Evolutionary conservation across 495 filamentous ascomycete genomes (phyloP).

Genomic region (Tuber magnatum): DNA sequence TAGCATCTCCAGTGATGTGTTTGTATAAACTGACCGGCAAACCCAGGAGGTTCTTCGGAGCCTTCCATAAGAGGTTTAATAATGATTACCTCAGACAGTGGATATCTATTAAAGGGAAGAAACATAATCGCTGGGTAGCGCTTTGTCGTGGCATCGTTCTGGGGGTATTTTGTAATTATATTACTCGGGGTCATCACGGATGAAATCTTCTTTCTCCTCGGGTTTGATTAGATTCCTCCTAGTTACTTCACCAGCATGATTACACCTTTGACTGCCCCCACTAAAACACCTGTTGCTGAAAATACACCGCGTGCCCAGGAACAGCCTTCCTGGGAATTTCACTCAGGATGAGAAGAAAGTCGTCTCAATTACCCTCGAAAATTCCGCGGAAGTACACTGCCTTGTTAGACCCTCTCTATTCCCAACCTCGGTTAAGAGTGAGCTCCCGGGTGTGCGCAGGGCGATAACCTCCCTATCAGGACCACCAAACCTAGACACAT

Average conservation of each 20-base stretch:
- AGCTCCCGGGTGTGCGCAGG: background rate
- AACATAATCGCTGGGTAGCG: background rate
- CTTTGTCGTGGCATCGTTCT: background rate
- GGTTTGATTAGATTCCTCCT: background rate
- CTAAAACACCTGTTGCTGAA: background rate
- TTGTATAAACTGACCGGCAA: background rate
- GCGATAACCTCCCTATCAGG: background rate
- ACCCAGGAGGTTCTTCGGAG: background rate
- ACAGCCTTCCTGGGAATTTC: background rate
- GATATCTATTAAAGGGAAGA: background rate
- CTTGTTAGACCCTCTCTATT: background rate
- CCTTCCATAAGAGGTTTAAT: background rate
- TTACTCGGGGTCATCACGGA: background rate
- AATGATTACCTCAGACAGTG: background rate
- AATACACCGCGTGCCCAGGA: background rate
- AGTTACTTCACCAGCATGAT: background rate
- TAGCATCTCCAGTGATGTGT: background rate
- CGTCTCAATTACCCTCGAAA: background rate
- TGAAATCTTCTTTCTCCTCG: background rate
- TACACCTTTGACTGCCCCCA: background rate
- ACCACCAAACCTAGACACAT: background rate
- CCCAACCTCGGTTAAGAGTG: background rate
- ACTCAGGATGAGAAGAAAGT: background rate
- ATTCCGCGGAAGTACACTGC: background rate
- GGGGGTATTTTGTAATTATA: background rate